Conservation (phyloP, 2,329 filamentous ascomycete genomes). For the Stenocarpella maydis region DNA sequence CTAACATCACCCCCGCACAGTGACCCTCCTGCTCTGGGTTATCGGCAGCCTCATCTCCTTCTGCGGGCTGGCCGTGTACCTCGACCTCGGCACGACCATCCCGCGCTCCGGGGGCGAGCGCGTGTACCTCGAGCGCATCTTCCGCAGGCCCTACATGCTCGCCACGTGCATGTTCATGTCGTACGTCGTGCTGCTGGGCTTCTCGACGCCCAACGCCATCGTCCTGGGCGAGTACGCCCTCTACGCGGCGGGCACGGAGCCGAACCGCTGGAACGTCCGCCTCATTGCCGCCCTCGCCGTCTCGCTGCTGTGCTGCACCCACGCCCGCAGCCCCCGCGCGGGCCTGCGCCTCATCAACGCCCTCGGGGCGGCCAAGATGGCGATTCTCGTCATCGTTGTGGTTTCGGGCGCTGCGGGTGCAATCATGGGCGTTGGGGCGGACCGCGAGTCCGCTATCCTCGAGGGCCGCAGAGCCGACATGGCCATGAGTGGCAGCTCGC, state of each 20-base stretch:
- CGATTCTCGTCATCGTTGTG: constrained; percentile 56
- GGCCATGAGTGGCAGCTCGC: constrained; percentile 37
- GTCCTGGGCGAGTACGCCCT: constrained; percentile 61
- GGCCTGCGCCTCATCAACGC: constrained; percentile 58
- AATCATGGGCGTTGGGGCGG: constrained; percentile 44
- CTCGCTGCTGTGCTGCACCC: constrained; percentile 55
- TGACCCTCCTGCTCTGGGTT: constrained; percentile 62
- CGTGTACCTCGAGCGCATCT: constrained; percentile 63
- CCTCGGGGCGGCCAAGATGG: constrained; percentile 57
- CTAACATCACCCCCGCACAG: constrained; percentile 31
- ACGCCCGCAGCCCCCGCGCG: constrained; percentile 54
- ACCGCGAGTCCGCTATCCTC: constrained; percentile 25
- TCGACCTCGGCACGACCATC: constrained; percentile 54
- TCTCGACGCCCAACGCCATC: constrained; percentile 60
- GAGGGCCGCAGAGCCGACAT: constrained; percentile 38
- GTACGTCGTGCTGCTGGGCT: constrained; percentile 58
- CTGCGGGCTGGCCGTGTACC: constrained; percentile 55
- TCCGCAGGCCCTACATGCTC: constrained; percentile 57
- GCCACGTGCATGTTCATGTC: constrained; percentile 62
- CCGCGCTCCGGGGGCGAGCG: constrained; percentile 59
- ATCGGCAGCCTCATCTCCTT: constrained; percentile 56
- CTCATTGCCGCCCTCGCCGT: constrained; percentile 56
- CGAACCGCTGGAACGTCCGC: constrained; percentile 58
- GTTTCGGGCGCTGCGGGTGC: constrained; percentile 51
- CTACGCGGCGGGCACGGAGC: constrained; percentile 50